A percentile compares a stretch with the other conserved stretches of the same genome.
These are phyloP conservation scores for Podospora conica DNA, from an alignment of 495 filamentous ascomycete species.

Conservation along the genomic window DNA sequence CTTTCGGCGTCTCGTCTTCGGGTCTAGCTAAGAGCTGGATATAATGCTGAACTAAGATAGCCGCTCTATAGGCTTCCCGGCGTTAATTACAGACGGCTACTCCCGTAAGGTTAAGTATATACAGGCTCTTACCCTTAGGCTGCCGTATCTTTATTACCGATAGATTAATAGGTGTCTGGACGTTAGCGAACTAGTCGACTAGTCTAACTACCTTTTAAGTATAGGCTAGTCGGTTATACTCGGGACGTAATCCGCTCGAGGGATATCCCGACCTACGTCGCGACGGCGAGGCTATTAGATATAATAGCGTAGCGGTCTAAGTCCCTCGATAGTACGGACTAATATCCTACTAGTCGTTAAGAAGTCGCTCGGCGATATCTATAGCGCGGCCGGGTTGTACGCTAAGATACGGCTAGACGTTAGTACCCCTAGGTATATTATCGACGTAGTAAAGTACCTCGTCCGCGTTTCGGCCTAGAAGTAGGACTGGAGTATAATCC, in stretches of 20 bases:
- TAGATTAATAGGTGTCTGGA: conserved; percentile 75
- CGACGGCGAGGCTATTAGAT: conserved; percentile 47
- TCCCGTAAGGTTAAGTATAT: conserved; percentile 87
- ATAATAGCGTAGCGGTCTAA: conserved; percentile 53
- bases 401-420: conserved; percentile 43
- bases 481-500: conserved; percentile 46
- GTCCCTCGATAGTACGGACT: conserved; percentile 58
- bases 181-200: conserved; percentile 56
- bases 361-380: conserved; percentile 45
- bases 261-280: conserved; percentile 52
- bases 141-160: conserved; percentile 72
- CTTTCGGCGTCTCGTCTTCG: too few relatives aligned
- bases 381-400: conserved; percentile 35
- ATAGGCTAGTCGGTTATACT: conserved; percentile 76
- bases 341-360: conserved; percentile 72
- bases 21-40: too few relatives aligned
- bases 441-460: conserved; percentile 39
- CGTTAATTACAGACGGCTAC: conserved; percentile 78
- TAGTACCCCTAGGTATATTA: conserved; percentile 38
- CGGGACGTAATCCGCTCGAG: conserved; percentile 71
- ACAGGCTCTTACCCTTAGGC: conserved; percentile 83
- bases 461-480: conserved; percentile 37
- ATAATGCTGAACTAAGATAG: conserved; percentile 38
- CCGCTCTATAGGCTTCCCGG: conserved; percentile 63
- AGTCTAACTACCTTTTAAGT: conserved; percentile 75